Percentiles rank a stretch among this genome's conserved stretches.
phyloP scores from a whole-genome alignment of 192 early-diverging fungal genomes.

The Spizellomyces sp. region DNA sequence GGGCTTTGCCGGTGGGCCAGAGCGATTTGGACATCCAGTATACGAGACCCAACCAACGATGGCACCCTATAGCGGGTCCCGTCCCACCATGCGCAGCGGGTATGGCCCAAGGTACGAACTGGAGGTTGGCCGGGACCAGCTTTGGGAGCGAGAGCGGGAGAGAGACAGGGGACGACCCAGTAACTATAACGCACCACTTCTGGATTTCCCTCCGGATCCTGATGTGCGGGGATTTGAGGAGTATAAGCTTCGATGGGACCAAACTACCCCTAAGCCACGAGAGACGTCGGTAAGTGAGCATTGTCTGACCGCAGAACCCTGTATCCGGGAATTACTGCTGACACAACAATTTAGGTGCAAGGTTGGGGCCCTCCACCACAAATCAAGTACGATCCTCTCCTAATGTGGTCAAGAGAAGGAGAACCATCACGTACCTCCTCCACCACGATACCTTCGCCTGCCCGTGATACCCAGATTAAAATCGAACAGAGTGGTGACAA shows the following conservation, averaged over 20 bases:
- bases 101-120: not conserved
- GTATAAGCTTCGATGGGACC: slow-evolving; percentile 23
- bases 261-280: not conserved
- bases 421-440: slow-evolving; percentile 3
- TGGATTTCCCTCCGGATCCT: slow-evolving; percentile 22
- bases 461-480: not conserved
- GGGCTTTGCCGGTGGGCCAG: too few species aligned
- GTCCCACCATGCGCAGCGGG: not conserved
- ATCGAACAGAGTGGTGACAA: not conserved
- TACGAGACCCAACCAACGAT: too few species aligned
- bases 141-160: too few species aligned
- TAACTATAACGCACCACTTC: not conserved
- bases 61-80: not conserved
- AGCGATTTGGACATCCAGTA: too few species aligned
- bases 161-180: not conserved
- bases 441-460: not conserved
- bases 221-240: slow-evolving; percentile 32
- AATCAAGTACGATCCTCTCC: slow-evolving; percentile 19
- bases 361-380: slow-evolving; percentile 23
- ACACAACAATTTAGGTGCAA: not conserved
- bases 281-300: not conserved
- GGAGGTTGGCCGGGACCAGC: too few species aligned
- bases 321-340: not conserved
- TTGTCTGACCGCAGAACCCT: not conserved
- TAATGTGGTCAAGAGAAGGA: slow-evolving; percentile 13